Evolutionary conservation across 345 rosid species (phyloP).

Genomic region (Combretum micranthum): DNA sequence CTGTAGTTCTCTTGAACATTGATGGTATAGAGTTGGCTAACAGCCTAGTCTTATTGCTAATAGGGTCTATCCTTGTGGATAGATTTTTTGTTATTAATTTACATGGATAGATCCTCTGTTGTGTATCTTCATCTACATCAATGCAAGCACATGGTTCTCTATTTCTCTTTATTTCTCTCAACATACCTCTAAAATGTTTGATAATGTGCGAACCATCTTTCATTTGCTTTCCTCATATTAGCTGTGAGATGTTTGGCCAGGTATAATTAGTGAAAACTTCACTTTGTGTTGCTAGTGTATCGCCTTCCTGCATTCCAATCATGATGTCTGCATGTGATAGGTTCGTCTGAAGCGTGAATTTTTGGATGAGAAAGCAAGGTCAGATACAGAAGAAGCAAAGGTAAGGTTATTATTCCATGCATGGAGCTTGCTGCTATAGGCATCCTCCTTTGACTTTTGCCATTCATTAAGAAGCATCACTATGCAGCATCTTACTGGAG

Average conservation of each 20-base stretch:
- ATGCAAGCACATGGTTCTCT: background rate
- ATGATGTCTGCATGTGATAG: conserved; percentile 28
- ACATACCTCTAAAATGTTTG: too few species aligned
- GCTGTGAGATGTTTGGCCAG: too few species aligned
- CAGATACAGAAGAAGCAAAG: conserved; percentile 34
- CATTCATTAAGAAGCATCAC: conserved; percentile 21
- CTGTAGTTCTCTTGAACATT: too few species aligned
- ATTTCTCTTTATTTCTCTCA: background rate
- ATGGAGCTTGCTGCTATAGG: conserved; percentile 13
- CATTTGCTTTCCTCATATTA: too few species aligned
- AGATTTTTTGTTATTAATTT: too few species aligned
- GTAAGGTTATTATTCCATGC: conserved; percentile 22
- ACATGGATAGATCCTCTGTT: background rate
- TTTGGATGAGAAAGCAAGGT: conserved; percentile 50
- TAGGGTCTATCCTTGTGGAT: too few species aligned
- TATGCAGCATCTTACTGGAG: conserved; percentile 53
- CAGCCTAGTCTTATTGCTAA: too few species aligned
- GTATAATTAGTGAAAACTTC: too few species aligned
- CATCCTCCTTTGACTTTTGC: conserved; percentile 7
- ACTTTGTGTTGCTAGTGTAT: background rate
- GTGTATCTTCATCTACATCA: background rate
- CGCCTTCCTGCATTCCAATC: background rate
- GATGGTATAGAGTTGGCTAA: too few species aligned
- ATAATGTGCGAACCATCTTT: too few species aligned
- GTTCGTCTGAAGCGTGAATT: conserved; percentile 84